Conservation (phyloP, 2,329 filamentous ascomycete genomes). For the Trichoderma guizhouense region DNA sequence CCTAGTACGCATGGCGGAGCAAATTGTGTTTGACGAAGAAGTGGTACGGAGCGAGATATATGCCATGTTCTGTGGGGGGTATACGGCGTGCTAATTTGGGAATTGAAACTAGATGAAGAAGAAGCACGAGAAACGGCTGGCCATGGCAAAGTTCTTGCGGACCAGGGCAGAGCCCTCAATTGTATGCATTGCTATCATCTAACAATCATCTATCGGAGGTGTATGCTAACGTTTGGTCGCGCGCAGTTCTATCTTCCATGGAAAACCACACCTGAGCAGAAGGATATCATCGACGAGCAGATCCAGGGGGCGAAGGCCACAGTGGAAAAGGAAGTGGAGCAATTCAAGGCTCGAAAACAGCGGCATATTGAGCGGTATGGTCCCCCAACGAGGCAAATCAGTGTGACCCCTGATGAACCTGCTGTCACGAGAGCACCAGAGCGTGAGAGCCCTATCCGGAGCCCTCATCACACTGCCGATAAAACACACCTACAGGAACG, state of each 20-base stretch:
- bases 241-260: conserved; percentile 80
- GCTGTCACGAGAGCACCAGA: conserved; percentile 18
- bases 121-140: conserved; percentile 68
- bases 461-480: background rate
- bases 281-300: conserved; percentile 68
- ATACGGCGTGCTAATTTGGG: conserved; percentile 21
- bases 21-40: conserved; percentile 71
- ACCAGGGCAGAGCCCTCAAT: conserved; percentile 70
- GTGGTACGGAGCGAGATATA: conserved; percentile 55
- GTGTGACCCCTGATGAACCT: conserved; percentile 33
- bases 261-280: conserved; percentile 66
- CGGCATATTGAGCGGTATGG: conserved; percentile 33
- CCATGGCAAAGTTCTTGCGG: conserved; percentile 67
- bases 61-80: background rate
- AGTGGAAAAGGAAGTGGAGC: conserved; percentile 62
- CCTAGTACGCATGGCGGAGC: conserved; percentile 61
- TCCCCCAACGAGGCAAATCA: conserved; percentile 18
- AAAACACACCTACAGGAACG: background rate
- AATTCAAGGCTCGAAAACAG: conserved; percentile 54
- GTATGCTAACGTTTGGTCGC: conserved; percentile 6
- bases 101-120: conserved; percentile 62
- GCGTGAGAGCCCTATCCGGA: conserved; percentile 18
- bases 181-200: conserved; percentile 50
- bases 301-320: conserved; percentile 60
- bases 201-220: background rate